Evolutionary conservation across 2,329 filamentous ascomycete genomes (phyloP).

Genomic region (Bipolaris zeicola): DNA sequence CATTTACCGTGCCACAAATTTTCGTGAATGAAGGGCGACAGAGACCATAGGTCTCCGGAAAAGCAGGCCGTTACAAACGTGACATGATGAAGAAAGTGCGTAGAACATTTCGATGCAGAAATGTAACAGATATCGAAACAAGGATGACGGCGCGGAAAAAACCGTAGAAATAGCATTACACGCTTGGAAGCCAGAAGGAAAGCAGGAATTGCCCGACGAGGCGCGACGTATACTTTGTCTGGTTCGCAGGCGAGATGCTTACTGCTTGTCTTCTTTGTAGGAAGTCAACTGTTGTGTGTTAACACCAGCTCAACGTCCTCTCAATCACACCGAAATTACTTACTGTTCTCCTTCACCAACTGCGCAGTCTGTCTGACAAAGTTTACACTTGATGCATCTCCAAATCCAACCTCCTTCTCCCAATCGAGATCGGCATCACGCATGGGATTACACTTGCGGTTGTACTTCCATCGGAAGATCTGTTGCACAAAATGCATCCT

Average conservation of each 20-base stretch:
- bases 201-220: slow-evolving; percentile 52
- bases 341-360: slow-evolving; percentile 52
- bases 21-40: neutral
- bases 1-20: neutral
- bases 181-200: slow-evolving; percentile 39
- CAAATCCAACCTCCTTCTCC: slow-evolving; percentile 46
- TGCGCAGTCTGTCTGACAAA: slow-evolving; percentile 48
- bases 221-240: slow-evolving; percentile 51
- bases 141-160: neutral
- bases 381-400: slow-evolving; percentile 39
- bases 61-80: neutral
- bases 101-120: neutral
- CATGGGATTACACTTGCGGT: slow-evolving; percentile 51
- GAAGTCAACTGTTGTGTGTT: slow-evolving; percentile 44
- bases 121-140: neutral
- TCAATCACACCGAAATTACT: slow-evolving; percentile 19
- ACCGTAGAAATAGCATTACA: slow-evolving; percentile 6
- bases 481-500: slow-evolving; percentile 52
- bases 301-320: neutral
- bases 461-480: slow-evolving; percentile 57
- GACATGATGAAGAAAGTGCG: neutral
- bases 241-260: slow-evolving; percentile 45
- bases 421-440: slow-evolving; percentile 45
- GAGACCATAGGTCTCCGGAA: neutral
- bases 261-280: slow-evolving; percentile 46